Evolutionary conservation across 2,329 filamentous ascomycete species (phyloP), one percentile per base, ranked within the genome.

Genomic region (Fusarium napiforme): DNA sequence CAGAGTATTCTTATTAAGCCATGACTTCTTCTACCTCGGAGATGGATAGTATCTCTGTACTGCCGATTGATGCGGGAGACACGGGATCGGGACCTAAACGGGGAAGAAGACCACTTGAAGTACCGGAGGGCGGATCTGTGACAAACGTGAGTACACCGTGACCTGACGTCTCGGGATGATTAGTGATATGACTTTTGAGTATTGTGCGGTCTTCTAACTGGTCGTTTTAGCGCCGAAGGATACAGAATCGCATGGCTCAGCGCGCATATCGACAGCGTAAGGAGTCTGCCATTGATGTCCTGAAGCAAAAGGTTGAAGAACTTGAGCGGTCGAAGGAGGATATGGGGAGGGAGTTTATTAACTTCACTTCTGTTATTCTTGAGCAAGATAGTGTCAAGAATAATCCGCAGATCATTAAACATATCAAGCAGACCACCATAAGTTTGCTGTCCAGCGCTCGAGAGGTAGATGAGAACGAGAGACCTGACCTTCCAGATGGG

Each of bases 241-340:
- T 67, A 12, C 64, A 67, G 15, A 67, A 67, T 7, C 62, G 64
- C 1, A 67, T 67, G 62, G 64, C 62, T 5, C 64, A 67, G 28
- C 64, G 64, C 11, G 64, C 64, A 11, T 67, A 67, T 16, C 64
- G 64, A 0, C 62, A 67, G 14, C 64, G 62, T 15, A 67, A 67
- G 18, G 64, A 67, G 8, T 67, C 62, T 2, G 62, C 62, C 2
- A 67, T 67, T 9, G 62, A 67, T 32, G 12, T 67, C 1, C 8
- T 67, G 19, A 67, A 67, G 10, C 46, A 52, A 4, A 67, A 67
- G 4, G 34, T 67, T 3, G 23, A 46, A 30, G 52, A 67, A 8
- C 15, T 67, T 0, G 64, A 67, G 3, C 45, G 66, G 10, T 66
- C 45, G 0, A 67, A 52, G 1, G 64, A 67, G 2, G 23, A 67